These are phyloP conservation scores for Leptographium lundbergii DNA, from an alignment of 2,329 filamentous ascomycete species.

Conservation along the genomic window DNA sequence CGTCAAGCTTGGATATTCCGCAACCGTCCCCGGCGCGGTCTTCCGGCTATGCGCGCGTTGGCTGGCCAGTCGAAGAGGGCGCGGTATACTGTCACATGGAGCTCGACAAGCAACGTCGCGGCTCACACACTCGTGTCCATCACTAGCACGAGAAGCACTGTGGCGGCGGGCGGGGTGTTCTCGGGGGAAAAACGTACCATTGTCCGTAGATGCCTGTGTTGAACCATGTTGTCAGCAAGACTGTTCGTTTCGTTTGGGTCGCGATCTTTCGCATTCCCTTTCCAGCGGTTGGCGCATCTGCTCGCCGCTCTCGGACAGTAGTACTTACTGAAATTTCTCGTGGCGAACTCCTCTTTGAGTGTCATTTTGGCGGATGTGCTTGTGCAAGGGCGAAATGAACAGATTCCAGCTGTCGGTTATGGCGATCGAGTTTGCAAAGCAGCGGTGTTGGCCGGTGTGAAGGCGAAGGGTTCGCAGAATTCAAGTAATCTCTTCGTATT, in stretches of 20 bases:
- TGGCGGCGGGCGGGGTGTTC: not conserved
- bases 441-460: not conserved
- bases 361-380: conserved; percentile 20
- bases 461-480: not conserved
- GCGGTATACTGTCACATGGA: not conserved
- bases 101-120: not conserved
- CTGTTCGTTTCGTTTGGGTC: not conserved
- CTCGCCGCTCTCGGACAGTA: not conserved
- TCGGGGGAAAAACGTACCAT: conserved; percentile 42
- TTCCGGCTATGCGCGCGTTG: not conserved
- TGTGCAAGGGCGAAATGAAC: not conserved
- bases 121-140: not conserved
- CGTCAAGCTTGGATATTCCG: not conserved
- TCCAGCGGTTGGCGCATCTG: not conserved
- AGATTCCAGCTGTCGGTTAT: not conserved
- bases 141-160: not conserved
- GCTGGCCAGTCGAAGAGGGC: not conserved
- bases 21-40: not conserved
- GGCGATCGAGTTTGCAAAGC: not conserved
- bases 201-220: conserved; percentile 57
- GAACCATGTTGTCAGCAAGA: conserved; percentile 8
- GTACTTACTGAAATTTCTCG: conserved; percentile 56
- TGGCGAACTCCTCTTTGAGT: conserved; percentile 59
- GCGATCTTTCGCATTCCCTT: not conserved
- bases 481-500: not conserved